Conservation (phyloP, 2,329 filamentous ascomycete species). For the Trichophyton simii region DNA sequence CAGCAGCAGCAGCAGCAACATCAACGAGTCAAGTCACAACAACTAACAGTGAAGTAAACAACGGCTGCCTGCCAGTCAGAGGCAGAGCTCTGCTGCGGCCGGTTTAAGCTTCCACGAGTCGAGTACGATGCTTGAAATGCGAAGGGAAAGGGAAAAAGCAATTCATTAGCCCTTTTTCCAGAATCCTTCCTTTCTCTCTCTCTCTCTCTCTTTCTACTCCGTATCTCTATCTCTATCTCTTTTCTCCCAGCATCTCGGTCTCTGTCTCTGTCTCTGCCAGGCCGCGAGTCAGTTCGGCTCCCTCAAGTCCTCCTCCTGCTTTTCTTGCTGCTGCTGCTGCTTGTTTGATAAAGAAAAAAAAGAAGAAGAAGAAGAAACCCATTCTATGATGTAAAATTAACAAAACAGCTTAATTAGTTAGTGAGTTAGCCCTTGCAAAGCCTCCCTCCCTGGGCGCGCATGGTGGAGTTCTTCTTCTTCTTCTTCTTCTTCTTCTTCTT, state of each 20-base stretch:
- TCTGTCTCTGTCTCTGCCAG: neutral
- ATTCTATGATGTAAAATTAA: neutral
- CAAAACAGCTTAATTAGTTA: neutral
- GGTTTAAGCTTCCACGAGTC: neutral
- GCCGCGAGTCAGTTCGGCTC: neutral
- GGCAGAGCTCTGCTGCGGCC: neutral
- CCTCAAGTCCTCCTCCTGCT: neutral
- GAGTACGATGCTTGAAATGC: neutral
- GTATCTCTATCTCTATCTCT: too few relatives aligned
- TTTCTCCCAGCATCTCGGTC: too few relatives aligned
- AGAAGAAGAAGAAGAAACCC: too few relatives aligned
- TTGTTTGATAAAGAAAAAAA: neutral
- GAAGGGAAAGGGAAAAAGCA: neutral
- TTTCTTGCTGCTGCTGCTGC: neutral
- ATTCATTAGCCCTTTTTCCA: neutral
- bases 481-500: too few relatives aligned
- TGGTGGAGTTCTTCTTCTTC: neutral
- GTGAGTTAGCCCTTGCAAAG: neutral
- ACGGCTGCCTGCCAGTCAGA: neutral
- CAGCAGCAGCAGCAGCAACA: neutral
- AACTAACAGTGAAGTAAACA: neutral
- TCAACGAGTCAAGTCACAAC: neutral
- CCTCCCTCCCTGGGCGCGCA: neutral
- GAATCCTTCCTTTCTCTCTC: neutral
- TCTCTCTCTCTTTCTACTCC: neutral